A percentile compares a stretch with the other conserved stretches of the same genome.
Conservation (phyloP, 164 flowering plant genomes). For the Litsea cubeba region DNA sequence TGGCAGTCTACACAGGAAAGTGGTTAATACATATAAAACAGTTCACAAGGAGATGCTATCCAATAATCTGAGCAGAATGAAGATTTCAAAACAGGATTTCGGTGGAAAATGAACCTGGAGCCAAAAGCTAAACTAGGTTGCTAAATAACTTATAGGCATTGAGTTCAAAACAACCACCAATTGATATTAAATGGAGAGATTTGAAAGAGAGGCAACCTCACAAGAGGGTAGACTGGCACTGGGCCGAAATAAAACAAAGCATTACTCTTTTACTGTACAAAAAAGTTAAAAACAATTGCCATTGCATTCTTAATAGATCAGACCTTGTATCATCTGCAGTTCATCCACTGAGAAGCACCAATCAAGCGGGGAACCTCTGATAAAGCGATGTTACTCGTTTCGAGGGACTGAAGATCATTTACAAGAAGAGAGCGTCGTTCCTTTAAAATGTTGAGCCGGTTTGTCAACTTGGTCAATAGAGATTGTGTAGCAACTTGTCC, state of each 20-base stretch:
- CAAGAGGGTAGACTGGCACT: background rate
- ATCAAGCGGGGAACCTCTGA: background rate
- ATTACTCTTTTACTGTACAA: background rate
- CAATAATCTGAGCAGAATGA: too few relatives aligned
- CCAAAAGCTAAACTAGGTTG: background rate
- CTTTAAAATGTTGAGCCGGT: slow-evolving; percentile 69
- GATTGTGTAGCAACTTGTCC: slow-evolving; percentile 32
- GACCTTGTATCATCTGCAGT: slow-evolving; percentile 7
- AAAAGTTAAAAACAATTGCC: background rate
- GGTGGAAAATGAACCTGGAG: background rate
- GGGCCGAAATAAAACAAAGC: background rate
- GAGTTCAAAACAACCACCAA: background rate
- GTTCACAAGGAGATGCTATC: too few relatives aligned
- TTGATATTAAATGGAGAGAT: background rate
- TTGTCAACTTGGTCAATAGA: slow-evolving; percentile 73
- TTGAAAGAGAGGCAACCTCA: background rate
- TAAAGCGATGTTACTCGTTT: background rate
- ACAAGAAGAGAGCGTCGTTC: slow-evolving; percentile 67
- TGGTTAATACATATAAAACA: too few relatives aligned
- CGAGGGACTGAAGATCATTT: slow-evolving; percentile 42
- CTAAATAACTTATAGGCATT: background rate
- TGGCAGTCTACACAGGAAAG: too few relatives aligned
- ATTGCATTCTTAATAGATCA: background rate
- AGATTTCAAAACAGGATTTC: too few relatives aligned
- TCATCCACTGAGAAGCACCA: slow-evolving; percentile 1